phyloP scores from a whole-genome alignment of 176 grass and related monocot genomes.

The Raddia guianensis region DNA sequence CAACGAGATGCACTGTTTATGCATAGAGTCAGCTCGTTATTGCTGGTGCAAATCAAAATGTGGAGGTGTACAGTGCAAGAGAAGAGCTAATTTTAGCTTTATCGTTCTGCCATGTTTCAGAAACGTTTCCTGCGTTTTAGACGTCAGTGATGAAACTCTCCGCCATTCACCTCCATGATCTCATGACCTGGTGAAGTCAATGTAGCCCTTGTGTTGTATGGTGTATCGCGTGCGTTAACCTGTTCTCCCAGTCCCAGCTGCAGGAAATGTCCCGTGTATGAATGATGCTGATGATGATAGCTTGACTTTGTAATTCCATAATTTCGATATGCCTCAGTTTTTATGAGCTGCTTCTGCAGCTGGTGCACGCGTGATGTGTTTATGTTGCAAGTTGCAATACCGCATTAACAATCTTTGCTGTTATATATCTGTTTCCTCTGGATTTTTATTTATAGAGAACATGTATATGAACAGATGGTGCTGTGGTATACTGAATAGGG shows the following conservation, averaged over 20 bases:
- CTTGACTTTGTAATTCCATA: constrained; percentile 51
- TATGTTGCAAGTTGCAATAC: not conserved
- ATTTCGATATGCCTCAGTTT: constrained; percentile 1
- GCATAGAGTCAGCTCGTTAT: constrained; percentile 26
- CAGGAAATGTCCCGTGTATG: constrained; percentile 34
- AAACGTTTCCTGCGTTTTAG: constrained; percentile 45
- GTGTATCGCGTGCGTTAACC: constrained; percentile 38
- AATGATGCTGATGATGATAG: constrained; percentile 42
- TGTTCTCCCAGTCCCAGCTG: constrained; percentile 2
- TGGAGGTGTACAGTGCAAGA: constrained; percentile 57
- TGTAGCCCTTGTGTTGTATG: constrained; percentile 33
- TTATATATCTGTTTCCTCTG: not conserved
- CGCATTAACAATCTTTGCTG: not conserved
- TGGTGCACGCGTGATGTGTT: not conserved
- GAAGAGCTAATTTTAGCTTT: constrained; percentile 47
- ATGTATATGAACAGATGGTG: not conserved
- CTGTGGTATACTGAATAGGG: not conserved
- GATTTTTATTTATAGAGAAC: not conserved
- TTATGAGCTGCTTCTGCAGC: not conserved
- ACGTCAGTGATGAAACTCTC: constrained; percentile 16
- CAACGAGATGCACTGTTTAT: constrained; percentile 40
- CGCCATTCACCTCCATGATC: not conserved
- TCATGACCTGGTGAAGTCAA: not conserved
- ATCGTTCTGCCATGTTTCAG: constrained; percentile 39
- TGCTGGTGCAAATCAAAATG: constrained; percentile 44